Percentiles rank a stretch among this genome's conserved stretches.
Conservation (phyloP, 1,284 basidiomycete genomes). For the Phylloporus gajari region DNA sequence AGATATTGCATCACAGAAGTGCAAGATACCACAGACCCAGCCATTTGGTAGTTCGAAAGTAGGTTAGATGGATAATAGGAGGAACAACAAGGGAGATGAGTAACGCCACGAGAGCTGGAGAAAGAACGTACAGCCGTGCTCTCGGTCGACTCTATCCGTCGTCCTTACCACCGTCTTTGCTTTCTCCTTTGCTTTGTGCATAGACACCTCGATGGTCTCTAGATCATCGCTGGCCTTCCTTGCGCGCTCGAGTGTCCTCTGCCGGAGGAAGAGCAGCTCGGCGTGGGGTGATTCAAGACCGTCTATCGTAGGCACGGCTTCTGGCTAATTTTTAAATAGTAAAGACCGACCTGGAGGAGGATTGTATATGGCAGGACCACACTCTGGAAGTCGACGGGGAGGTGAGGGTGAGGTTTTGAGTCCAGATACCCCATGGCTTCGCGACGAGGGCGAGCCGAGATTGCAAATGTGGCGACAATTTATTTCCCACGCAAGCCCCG, state of each 20-base stretch:
- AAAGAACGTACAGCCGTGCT: conserved; percentile 72
- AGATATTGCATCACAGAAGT: conserved; percentile 17
- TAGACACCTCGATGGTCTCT: conserved; percentile 72
- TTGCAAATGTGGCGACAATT: too few species aligned
- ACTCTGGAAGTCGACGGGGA: conserved; percentile 31
- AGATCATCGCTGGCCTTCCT: conserved; percentile 78
- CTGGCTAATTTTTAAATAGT: conserved; percentile 68
- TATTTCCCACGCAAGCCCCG: too few species aligned
- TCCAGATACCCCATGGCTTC: conserved; percentile 22
- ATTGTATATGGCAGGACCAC: conserved; percentile 51
- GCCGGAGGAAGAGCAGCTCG: conserved; percentile 66
- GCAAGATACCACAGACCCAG: conserved; percentile 12
- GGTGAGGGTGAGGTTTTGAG: conserved; percentile 17
- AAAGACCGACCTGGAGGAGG: conserved; percentile 60
- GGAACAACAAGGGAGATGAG: conserved; percentile 31
- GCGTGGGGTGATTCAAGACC: conserved; percentile 74
- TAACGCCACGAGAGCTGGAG: conserved; percentile 15
- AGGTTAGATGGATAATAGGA: conserved; percentile 8
- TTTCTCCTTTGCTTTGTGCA: conserved; percentile 76
- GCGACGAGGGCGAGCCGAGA: conserved; percentile 30
- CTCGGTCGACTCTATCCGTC: conserved; percentile 72
- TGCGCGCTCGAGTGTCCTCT: conserved; percentile 65
- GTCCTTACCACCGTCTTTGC: conserved; percentile 80
- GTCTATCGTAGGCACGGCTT: conserved; percentile 73
- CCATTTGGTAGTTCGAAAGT: conserved; percentile 14